Evolutionary conservation across 805 yeast genomes (phyloP), one percentile per base, ranked within the genome.

Genomic region (Myxozyma sirexii): DNA sequence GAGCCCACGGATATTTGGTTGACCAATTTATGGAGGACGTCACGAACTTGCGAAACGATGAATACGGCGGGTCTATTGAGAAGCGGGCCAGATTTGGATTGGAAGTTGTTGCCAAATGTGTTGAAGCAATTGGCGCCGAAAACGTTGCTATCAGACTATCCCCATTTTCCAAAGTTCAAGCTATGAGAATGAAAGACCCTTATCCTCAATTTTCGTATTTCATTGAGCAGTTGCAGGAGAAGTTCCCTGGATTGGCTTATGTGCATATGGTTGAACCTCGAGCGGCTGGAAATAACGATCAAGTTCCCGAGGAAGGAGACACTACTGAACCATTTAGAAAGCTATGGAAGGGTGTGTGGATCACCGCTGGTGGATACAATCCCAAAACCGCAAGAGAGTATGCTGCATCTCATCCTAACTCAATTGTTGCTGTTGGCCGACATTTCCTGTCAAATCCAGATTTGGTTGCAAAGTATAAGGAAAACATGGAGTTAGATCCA

Each of bases 51-150:
- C 75, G 88, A 68, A 80, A 80, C 0, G 89, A 84, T 68, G 76
- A 80, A 64, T 84, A 83, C 65, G 88, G 88, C 52, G 88, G 88
- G 13, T 71, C 79, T 1, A 74, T 84, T 56, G 85, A 82, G 66
- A 83, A 83, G 70, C 77, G 88, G 64, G 74, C 75, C 15, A 71
- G 84, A 54, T 75, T 85, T 55, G 60, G 77, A n/a, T 65, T 79
- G 24, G 85, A 84, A 66, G 75, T 83, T 21, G 74, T 84, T 13
- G 86, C 82, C 63, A 79, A 80, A 2, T 67, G 83, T 44, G 74
- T 75, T 24, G 80, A 72, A 3, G 83, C 80, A 1, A 71, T 84
- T 61, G 90, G 89, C 50, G 77, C 81, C 21, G 62, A 73, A 38
- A 62, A 64, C 39, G 69, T 72, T 15, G 77, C 71, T 0, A 60